These are phyloP conservation scores for Thecaphora thlaspeos DNA, from an alignment of 1,284 basidiomycete genomes.

Conservation along the genomic window DNA sequence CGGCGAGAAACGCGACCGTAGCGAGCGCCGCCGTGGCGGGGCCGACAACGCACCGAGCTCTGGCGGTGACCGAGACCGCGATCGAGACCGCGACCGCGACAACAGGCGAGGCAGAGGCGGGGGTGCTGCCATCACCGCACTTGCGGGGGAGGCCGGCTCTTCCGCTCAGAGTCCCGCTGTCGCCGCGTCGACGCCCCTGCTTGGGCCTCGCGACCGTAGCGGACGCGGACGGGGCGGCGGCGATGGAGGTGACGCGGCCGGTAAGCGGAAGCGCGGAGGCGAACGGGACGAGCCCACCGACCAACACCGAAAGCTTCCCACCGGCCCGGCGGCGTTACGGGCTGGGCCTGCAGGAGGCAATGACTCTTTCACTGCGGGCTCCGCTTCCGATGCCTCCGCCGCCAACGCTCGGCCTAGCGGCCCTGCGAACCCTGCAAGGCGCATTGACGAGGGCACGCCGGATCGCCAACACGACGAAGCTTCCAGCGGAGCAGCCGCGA, in stretches of 20 bases:
- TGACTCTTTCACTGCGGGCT: background rate
- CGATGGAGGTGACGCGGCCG: too few relatives aligned
- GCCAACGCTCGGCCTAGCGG: conserved; percentile 5
- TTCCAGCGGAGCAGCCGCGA: background rate
- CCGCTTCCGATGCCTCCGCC: conserved; percentile 8
- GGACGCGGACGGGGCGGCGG: background rate
- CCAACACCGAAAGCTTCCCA: background rate
- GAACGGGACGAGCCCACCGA: too few relatives aligned
- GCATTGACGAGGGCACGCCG: conserved; percentile 3
- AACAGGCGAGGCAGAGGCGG: conserved; percentile 8
- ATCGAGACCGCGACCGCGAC: conserved; percentile 11
- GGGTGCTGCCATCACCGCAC: conserved; percentile 8
- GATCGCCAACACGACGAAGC: background rate
- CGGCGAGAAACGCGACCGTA: conserved; percentile 7
- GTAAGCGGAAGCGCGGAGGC: too few relatives aligned
- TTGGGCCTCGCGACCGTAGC: background rate
- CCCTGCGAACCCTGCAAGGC: conserved; percentile 18
- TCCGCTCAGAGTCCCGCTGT: too few relatives aligned
- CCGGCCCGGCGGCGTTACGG: background rate
- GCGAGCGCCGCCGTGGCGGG: conserved; percentile 12
- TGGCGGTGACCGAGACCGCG: conserved; percentile 10
- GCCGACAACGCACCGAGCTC: too few relatives aligned
- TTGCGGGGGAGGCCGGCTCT: too few relatives aligned
- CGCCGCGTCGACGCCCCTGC: too few relatives aligned
- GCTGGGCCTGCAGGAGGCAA: background rate